These are phyloP conservation scores for Geotrichum fermentans DNA, from an alignment of 1,139 yeast genomes.

Conservation along the genomic window DNA sequence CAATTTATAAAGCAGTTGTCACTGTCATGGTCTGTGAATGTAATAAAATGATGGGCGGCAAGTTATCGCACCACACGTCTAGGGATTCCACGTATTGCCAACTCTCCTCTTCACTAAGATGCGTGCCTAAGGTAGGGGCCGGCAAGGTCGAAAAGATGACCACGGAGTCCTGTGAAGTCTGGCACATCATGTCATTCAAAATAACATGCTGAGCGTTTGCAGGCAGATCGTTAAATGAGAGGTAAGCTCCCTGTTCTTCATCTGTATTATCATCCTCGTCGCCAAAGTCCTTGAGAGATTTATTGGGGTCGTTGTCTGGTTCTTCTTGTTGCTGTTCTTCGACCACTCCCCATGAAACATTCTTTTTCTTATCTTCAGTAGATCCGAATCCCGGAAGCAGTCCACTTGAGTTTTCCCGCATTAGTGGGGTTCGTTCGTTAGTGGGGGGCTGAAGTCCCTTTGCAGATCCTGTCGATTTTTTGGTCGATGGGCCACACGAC, in stretches of 20 bases:
- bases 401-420: not conserved
- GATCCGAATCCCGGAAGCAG: not conserved
- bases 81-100: slow-evolving; percentile 70
- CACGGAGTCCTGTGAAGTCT: slow-evolving; percentile 54
- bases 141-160: slow-evolving; percentile 87
- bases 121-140: slow-evolving; percentile 79
- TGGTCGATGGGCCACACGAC: not conserved
- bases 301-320: not conserved
- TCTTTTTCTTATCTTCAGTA: slow-evolving; percentile 1
- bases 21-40: slow-evolving; percentile 94
- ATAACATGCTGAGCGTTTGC: slow-evolving; percentile 88
- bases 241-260: slow-evolving; percentile 24
- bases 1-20: slow-evolving; percentile 71
- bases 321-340: not conserved
- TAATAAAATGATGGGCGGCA: slow-evolving; percentile 76
- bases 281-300: not conserved
- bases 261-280: slow-evolving; percentile 22
- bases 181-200: slow-evolving; percentile 75
- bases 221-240: slow-evolving; percentile 77
- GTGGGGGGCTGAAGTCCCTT: not conserved
- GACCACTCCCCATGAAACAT: not conserved
- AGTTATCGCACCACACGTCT: slow-evolving; percentile 70
- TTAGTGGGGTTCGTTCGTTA: slow-evolving; percentile 4
- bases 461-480: not conserved
- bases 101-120: slow-evolving; percentile 61